Percentiles rank a stretch among this genome's conserved stretches.
Conservation (phyloP, 768 basidiomycete species). For the Lentinus brumalis region DNA sequence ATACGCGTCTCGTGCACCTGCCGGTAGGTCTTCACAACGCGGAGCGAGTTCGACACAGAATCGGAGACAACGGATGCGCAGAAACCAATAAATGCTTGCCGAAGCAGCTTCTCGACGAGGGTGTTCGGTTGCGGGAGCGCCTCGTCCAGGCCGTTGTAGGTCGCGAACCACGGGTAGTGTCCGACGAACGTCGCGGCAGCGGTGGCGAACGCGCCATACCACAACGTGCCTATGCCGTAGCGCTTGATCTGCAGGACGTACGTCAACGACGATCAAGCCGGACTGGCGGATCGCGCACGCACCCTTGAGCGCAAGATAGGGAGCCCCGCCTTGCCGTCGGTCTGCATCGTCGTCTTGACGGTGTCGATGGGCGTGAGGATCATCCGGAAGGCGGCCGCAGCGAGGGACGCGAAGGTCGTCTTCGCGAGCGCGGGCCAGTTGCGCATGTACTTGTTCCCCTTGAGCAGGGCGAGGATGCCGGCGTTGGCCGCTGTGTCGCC, state of each 20-base stretch:
- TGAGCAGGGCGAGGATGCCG: conserved; percentile 84
- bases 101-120: conserved; percentile 57
- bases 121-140: conserved; percentile 59
- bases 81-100: conserved; percentile 93
- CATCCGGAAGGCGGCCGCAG: conserved; percentile 87
- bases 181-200: conserved; percentile 94
- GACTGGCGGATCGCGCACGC: conserved; percentile 43
- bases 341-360: conserved; percentile 93
- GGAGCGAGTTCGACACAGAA: conserved; percentile 82
- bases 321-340: conserved; percentile 76
- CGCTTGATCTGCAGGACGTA: conserved; percentile 52
- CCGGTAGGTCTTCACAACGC: conserved; percentile 94
- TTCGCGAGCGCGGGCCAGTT: conserved; percentile 65
- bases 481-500: conserved; percentile 96
- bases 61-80: conserved; percentile 84
- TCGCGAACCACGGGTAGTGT: conserved; percentile 88
- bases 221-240: conserved; percentile 77
- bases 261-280: background rate
- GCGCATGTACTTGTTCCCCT: conserved; percentile 73
- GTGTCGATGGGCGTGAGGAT: conserved; percentile 93
- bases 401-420: conserved; percentile 75
- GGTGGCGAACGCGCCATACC: conserved; percentile 92
- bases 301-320: conserved; percentile 68
- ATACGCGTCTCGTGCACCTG: conserved; percentile 86
- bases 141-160: conserved; percentile 79